Conservation (phyloP, 176 grass and related monocot species). For the Eragrostis curvula region DNA sequence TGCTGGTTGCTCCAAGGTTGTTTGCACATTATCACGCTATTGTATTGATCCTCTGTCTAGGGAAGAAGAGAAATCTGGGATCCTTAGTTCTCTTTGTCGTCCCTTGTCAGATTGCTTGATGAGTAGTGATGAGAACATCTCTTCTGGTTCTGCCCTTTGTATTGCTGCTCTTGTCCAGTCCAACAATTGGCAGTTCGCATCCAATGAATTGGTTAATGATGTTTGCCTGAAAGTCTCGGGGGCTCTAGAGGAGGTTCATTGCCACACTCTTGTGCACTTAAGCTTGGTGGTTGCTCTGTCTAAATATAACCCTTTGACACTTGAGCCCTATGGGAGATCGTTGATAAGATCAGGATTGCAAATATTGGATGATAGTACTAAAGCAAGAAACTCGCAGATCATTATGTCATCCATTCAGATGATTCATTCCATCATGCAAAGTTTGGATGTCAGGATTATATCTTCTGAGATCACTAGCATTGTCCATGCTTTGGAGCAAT, state of each 20-base stretch:
- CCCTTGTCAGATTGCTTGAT: conserved; percentile 73
- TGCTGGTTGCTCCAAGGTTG: conserved; percentile 50
- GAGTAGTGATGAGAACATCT: conserved; percentile 48
- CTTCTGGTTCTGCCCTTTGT: conserved; percentile 64
- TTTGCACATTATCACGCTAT: conserved; percentile 55
- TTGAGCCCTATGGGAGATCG: conserved; percentile 76
- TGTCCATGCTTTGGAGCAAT: conserved; percentile 50
- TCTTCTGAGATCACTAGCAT: conserved; percentile 71
- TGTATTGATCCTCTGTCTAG: conserved; percentile 53
- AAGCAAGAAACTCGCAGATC: conserved; percentile 27
- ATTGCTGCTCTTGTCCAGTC: conserved; percentile 58
- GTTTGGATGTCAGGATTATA: conserved; percentile 52
- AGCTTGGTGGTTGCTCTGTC: conserved; percentile 57
- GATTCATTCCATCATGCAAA: conserved; percentile 65
- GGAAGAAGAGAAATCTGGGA: conserved; percentile 54
- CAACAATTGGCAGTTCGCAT: conserved; percentile 62
- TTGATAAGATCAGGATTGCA: conserved; percentile 69
- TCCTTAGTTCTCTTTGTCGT: conserved; percentile 44
- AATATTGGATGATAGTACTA: conserved; percentile 46
- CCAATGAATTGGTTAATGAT: conserved; percentile 59
- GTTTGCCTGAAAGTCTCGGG: conserved; percentile 69
- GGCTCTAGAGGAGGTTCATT: conserved; percentile 55
- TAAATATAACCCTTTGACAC: conserved; percentile 45
- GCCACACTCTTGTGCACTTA: conserved; percentile 55
- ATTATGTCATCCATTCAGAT: conserved; percentile 64